phyloP scores from a whole-genome alignment of 805 yeast species.

The Ogataea populi-albae region DNA sequence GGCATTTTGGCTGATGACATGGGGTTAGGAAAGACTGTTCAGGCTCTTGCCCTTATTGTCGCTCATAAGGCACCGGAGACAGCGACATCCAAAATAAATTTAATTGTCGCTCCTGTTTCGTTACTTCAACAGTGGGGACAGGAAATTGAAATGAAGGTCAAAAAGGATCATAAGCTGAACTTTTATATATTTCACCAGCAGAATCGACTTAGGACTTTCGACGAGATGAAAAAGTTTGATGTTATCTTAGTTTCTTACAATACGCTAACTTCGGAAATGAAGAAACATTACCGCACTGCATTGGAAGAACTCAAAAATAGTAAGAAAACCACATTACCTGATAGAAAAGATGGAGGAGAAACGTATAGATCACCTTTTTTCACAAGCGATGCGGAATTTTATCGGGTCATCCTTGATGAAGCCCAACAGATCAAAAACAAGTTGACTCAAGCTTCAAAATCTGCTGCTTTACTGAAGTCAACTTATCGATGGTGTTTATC shows the following conservation, averaged over 20 bases:
- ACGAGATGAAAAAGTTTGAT: slow-evolving; percentile 55
- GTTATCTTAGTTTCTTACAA: slow-evolving; percentile 79
- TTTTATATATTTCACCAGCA: slow-evolving; percentile 62
- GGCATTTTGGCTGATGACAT: slow-evolving; percentile 79
- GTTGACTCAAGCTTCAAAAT: slow-evolving; percentile 43
- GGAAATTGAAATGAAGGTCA: slow-evolving; percentile 66
- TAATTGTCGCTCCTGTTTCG: slow-evolving; percentile 90
- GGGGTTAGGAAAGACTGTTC: slow-evolving; percentile 81
- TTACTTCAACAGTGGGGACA: slow-evolving; percentile 81
- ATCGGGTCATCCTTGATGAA: slow-evolving; percentile 52
- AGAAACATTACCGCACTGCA: slow-evolving; percentile 53
- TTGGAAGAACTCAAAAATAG: slow-evolving; percentile 28
- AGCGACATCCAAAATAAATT: slow-evolving; percentile 47
- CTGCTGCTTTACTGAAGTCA: slow-evolving; percentile 40
- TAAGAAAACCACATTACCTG: slow-evolving; percentile 34
- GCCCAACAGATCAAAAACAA: slow-evolving; percentile 56
- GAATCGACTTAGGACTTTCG: slow-evolving; percentile 41
- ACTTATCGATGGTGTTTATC: slow-evolving; percentile 48
- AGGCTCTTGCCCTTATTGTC: slow-evolving; percentile 59
- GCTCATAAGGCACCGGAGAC: slow-evolving; percentile 35
- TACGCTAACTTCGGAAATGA: slow-evolving; percentile 73
- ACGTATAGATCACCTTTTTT: slow-evolving; percentile 65
- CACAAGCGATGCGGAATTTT: slow-evolving; percentile 47
- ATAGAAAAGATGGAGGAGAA: slow-evolving; percentile 33
- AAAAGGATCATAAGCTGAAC: slow-evolving; percentile 39